Conservation (phyloP, 2,329 filamentous ascomycete species). For the Aureobasidium mangrovei region DNA sequence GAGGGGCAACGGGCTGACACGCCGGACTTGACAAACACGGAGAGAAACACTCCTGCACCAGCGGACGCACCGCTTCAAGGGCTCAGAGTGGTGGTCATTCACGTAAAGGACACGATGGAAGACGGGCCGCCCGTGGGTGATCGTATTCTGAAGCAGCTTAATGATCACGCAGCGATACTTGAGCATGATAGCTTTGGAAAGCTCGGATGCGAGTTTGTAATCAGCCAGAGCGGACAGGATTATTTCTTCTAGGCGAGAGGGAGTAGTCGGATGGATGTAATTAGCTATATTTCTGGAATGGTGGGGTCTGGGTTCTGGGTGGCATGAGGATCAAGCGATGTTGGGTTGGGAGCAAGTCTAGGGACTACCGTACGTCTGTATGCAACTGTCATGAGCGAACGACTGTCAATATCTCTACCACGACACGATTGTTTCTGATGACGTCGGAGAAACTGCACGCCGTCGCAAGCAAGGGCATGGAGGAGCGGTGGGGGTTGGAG, state of each 20-base stretch:
- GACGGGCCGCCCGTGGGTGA: constrained; percentile 60
- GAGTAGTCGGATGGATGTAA: no score
- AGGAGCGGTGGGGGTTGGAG: no score
- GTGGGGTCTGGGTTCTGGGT: background rate
- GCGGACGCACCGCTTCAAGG: constrained; percentile 51
- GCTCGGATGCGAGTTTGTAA: constrained; percentile 71
- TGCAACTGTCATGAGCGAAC: no score
- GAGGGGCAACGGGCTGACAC: background rate
- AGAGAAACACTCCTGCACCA: constrained; percentile 4
- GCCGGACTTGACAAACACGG: background rate
- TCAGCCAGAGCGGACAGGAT: constrained; percentile 57
- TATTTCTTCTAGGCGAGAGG: constrained; percentile 36
- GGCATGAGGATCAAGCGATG: no score
- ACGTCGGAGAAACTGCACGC: no score
- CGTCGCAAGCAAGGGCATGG: no score
- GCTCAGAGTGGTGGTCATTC: constrained; percentile 77
- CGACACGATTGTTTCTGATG: no score
- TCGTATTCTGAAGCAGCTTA: constrained; percentile 61
- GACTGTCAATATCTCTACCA: no score
- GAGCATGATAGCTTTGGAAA: constrained; percentile 41
- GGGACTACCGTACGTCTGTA: no score
- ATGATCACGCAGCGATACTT: constrained; percentile 48
- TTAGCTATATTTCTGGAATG: no score
- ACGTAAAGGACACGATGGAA: constrained; percentile 77
- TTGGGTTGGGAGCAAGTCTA: no score